Evolutionary conservation across 176 grass and related monocot genomes (phyloP).

Genomic region (Puccinellia tenuiflora): DNA sequence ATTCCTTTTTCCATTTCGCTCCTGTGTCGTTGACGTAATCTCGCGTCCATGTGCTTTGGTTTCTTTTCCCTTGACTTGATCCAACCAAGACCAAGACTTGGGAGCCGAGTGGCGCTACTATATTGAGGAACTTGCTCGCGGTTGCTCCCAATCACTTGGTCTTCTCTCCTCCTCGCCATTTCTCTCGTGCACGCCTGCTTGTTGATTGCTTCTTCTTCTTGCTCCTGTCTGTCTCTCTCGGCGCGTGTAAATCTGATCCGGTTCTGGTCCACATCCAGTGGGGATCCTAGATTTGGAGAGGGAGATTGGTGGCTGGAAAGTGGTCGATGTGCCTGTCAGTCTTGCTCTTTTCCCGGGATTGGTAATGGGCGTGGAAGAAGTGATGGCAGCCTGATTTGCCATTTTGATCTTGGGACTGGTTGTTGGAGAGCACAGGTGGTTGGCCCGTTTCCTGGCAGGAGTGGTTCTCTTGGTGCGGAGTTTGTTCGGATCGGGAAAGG

Average conservation of each 20-base stretch:
- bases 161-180: not conserved
- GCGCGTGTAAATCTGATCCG: slow-evolving; percentile 23
- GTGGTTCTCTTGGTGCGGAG: slow-evolving; percentile 6
- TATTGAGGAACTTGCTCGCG: not conserved
- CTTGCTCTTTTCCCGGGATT: slow-evolving; percentile 3
- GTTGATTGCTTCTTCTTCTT: slow-evolving; percentile 10
- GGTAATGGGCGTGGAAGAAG: not conserved
- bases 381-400: slow-evolving; percentile 12
- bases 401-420: slow-evolving; percentile 7
- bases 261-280: slow-evolving; percentile 1
- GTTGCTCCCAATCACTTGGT: not conserved
- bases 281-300: not conserved
- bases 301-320: not conserved
- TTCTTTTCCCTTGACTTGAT: slow-evolving; percentile 31
- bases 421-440: not conserved
- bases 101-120: not conserved
- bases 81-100: slow-evolving; percentile 36
- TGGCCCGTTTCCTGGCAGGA: not conserved
- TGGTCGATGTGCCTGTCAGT: not conserved
- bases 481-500: not conserved
- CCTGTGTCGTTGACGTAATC: slow-evolving; percentile 29
- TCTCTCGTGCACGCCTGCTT: not conserved
- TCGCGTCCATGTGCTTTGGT: slow-evolving; percentile 18
- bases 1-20: not conserved
- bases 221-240: not conserved